A percentile compares a stretch with the other conserved stretches of the same genome.
These are phyloP conservation scores for Hirsutella minnesotensis DNA, from an alignment of 2,329 filamentous ascomycete genomes.

Conservation along the genomic window DNA sequence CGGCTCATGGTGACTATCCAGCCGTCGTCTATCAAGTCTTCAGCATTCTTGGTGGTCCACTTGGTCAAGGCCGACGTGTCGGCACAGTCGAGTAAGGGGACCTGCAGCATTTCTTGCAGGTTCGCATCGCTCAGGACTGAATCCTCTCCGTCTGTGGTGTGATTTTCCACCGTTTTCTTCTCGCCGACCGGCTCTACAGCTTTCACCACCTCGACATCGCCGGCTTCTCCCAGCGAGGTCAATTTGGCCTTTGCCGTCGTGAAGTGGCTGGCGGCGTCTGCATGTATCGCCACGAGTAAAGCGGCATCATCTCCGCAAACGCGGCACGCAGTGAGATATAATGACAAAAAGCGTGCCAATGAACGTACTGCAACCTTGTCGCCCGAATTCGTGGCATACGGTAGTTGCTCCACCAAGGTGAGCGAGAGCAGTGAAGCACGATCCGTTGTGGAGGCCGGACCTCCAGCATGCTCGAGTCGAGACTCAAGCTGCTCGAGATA, in stretches of 20 bases:
- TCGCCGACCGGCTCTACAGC: conserved; percentile 4
- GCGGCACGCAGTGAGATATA: conserved; percentile 42
- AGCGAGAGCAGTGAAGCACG: conserved; percentile 51
- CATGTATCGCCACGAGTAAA: conserved; percentile 16
- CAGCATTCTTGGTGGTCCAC: conserved; percentile 67
- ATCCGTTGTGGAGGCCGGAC: conserved; percentile 12
- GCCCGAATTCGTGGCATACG: conserved; percentile 48
- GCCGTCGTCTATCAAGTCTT: conserved; percentile 70
- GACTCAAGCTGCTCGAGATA: conserved; percentile 63
- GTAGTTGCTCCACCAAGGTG: conserved; percentile 65
- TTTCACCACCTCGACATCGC: conserved; percentile 8
- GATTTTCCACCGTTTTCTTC: conserved; percentile 1
- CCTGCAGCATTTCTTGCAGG: conserved; percentile 39
- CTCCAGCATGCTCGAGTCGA: conserved; percentile 11
- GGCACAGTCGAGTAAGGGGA: conserved; percentile 31
- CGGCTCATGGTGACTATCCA: conserved; percentile 58
- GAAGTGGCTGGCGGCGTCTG: conserved; percentile 19
- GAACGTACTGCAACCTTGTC: conserved; percentile 28
- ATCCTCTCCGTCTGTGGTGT: conserved; percentile 3
- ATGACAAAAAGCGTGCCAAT: conserved; percentile 46
- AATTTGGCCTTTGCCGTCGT: conserved; percentile 12
- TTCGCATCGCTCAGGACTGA: conserved; percentile 24
- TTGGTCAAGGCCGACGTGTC: conserved; percentile 42
- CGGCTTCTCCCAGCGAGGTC: conserved; percentile 8
- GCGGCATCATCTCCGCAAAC: conserved; percentile 31